Base-by-base conservation (phyloP, 2,329 filamentous ascomycete species). In the Sphaerulina vaccinii region DNA sequence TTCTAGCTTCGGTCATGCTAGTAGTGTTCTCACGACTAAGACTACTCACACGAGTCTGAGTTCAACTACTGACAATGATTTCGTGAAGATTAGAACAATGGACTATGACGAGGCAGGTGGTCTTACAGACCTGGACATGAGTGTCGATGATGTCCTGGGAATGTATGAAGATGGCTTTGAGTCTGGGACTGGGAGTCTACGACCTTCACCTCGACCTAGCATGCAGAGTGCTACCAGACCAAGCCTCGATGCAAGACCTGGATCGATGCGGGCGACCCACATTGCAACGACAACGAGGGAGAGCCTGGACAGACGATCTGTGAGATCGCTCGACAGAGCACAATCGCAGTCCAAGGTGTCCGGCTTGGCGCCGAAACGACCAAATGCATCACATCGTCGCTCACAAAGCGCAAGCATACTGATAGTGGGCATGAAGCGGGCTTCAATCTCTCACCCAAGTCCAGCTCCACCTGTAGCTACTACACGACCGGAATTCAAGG, bases 31-130 rank as follows among this genome's bases (percentile, higher is more conserved):
- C 15, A 95, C 89, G 1, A 88, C 92, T 57, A 79, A 80, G n/a
- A 95, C 89, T 1, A 88, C 92, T 65, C 80, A 88, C 55, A 95
- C 88, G 68, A 96, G 90, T 65, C 78, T 93, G 43, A 69, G 86
- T 58, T 93, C 90, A 3, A 32, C 35, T 15, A 32, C 45, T 19
- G 82, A 83, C 54, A 95, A 87, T 73, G 72, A 93, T 76, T 56
- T 79, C 78, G 70, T 90, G 49, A 85, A 88, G 70, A 83, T 68
- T 40, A 60, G 60, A 42, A 49, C 58, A 18, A 66, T 70, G 16
- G 73, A 76, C 29, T 73, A 68, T 22, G 72, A 74, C 7, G 61
- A 65, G 15, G 67, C 66, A 29, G 48, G 40, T 18, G 48, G 50
- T 5, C 40, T 53, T 19, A 52, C 52, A 7, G 74, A 78, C 37